These are phyloP conservation scores for Neofusicoccum parvum DNA, from an alignment of 2,329 filamentous ascomycete genomes.

Conservation along the genomic window DNA sequence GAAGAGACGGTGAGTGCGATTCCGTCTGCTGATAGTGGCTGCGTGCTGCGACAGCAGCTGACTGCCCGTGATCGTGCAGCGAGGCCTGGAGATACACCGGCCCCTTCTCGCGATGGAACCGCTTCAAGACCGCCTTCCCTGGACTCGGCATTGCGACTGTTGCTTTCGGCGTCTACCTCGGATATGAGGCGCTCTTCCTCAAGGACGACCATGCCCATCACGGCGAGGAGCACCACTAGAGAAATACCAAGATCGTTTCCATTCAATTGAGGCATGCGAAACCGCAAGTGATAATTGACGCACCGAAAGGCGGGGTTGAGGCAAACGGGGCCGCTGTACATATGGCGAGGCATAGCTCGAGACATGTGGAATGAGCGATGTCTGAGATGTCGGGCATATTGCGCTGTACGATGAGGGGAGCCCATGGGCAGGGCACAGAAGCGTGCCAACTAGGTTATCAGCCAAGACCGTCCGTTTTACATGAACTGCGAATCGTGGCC, in stretches of 20 bases:
- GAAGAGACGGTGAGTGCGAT: constrained; percentile 58
- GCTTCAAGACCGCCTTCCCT: constrained; percentile 83
- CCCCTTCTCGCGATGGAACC: constrained; percentile 83
- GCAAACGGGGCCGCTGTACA: neutral
- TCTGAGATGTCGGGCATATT: neutral
- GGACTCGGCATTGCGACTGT: constrained; percentile 91
- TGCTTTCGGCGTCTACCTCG: constrained; percentile 86
- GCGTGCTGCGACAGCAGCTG: neutral
- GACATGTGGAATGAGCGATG: neutral
- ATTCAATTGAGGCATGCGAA: neutral
- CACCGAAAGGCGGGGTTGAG: neutral
- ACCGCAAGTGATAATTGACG: neutral
- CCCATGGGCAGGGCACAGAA: neutral
- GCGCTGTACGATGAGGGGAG: neutral
- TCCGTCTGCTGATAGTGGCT: neutral
- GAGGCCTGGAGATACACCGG: constrained; percentile 95
- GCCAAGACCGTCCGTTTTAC: neutral
- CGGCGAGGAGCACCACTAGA: constrained; percentile 29
- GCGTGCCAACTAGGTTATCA: neutral
- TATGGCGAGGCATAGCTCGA: neutral
- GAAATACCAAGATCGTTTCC: constrained; percentile 1
- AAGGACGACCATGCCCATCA: constrained; percentile 57
- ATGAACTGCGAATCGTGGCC: no score
- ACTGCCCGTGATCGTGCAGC: constrained; percentile 51
- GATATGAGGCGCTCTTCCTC: constrained; percentile 85